Conservation (phyloP, 345 rosid species). For the Bretschneidera sinensis region DNA sequence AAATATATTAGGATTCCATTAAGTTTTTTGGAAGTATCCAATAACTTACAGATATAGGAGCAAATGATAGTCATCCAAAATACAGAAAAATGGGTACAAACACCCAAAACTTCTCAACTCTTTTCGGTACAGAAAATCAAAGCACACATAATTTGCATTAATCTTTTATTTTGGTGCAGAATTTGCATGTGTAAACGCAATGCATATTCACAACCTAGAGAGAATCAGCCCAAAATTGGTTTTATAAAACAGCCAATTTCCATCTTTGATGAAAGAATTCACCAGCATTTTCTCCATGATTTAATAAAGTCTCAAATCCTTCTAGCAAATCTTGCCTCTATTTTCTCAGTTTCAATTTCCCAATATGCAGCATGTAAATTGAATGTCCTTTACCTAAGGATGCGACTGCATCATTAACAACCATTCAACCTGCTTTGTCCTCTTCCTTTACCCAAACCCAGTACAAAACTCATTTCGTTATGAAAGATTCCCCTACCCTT, state of each 20-base stretch:
- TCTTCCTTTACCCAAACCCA: background rate
- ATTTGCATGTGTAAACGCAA: too few species aligned
- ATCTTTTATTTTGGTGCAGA: too few species aligned
- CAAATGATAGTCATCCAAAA: background rate
- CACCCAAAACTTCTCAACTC: background rate
- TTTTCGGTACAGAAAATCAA: background rate
- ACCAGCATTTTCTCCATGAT: background rate
- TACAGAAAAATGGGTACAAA: background rate
- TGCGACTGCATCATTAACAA: too few species aligned
- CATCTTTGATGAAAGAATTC: background rate
- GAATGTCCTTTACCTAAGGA: too few species aligned
- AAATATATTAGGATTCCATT: conserved; percentile 11
- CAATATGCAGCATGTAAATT: too few species aligned
- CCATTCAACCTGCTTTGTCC: too few species aligned
- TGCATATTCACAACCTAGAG: background rate
- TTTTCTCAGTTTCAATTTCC: too few species aligned
- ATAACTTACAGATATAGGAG: background rate
- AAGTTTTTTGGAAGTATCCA: background rate
- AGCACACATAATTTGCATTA: too few species aligned
- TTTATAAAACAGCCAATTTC: background rate
- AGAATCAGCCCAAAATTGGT: background rate
- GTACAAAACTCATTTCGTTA: background rate
- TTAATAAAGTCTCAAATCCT: too few species aligned
- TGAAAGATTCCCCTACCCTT: background rate
- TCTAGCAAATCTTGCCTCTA: too few species aligned